Conservation (phyloP, 2,329 filamentous ascomycete species). For the Claviceps humidiphila region DNA sequence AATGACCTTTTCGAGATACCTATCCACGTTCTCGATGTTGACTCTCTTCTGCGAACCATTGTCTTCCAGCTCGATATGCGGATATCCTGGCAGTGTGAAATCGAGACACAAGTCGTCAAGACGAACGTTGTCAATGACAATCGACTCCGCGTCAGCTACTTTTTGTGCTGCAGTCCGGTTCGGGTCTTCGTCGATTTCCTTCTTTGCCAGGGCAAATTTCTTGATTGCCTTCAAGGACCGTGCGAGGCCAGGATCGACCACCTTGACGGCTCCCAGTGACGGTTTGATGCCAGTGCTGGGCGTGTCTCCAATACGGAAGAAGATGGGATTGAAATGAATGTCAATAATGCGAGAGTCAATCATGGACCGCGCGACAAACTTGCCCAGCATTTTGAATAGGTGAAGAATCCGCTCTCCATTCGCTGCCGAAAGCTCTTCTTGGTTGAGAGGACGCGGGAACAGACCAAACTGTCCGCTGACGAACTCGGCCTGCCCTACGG, state of each 20-base stretch:
- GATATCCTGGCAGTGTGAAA: conserved; percentile 88
- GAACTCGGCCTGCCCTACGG: conserved; percentile 58
- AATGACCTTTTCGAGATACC: conserved; percentile 79
- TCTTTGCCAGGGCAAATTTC: conserved; percentile 73
- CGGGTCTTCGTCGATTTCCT: conserved; percentile 61
- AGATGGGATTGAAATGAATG: conserved; percentile 91
- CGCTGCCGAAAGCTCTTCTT: conserved; percentile 58
- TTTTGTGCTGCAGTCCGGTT: conserved; percentile 57
- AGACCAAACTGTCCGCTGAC: conserved; percentile 74
- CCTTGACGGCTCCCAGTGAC: conserved; percentile 77
- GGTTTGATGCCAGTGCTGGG: conserved; percentile 51
- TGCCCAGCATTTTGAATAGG: conserved; percentile 85
- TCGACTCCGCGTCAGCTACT: conserved; percentile 50
- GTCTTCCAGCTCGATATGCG: conserved; percentile 67
- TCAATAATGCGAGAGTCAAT: conserved; percentile 96
- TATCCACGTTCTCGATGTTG: conserved; percentile 81
- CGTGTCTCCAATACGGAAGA: conserved; percentile 83
- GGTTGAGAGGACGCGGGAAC: conserved; percentile 82
- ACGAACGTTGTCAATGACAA: conserved; percentile 60
- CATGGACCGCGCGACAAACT: conserved; percentile 96
- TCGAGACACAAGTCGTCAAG: conserved; percentile 86
- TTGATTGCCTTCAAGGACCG: conserved; percentile 78
- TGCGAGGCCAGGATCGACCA: conserved; percentile 76
- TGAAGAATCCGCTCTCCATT: conserved; percentile 80
- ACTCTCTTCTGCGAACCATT: conserved; percentile 63